phyloP scores from a whole-genome alignment of 2,329 filamentous ascomycete genomes.

The Pestalotiopsis sp. region DNA sequence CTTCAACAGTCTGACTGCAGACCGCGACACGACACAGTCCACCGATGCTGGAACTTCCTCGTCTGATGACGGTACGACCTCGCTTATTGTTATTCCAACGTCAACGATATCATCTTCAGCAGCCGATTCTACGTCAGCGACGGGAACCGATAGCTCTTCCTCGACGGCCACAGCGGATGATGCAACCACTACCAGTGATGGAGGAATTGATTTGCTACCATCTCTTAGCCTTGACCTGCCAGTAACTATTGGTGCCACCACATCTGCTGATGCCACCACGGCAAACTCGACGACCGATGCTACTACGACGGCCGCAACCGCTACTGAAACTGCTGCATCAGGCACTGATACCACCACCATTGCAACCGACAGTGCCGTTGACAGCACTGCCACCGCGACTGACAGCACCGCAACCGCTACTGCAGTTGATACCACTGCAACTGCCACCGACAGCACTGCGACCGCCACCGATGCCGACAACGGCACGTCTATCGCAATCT shows the following conservation, averaged over 20 bases:
- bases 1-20: conserved; percentile 23
- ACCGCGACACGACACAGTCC: neutral
- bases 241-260: conserved; percentile 1
- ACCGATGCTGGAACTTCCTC: conserved; percentile 12
- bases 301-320: neutral
- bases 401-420: neutral
- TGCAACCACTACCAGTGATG: neutral
- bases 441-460: neutral
- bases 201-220: neutral
- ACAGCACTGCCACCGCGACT: neutral
- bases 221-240: neutral
- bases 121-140: neutral
- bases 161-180: neutral
- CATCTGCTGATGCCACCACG: neutral
- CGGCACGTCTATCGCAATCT: neutral
- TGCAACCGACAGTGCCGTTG: neutral
- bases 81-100: conserved; percentile 22
- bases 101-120: neutral
- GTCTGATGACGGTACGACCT: conserved; percentile 3
- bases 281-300: neutral
- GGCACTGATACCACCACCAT: neutral
- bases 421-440: neutral
- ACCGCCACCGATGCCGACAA: neutral
- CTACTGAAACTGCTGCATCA: neutral
- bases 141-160: neutral